phyloP scores from a whole-genome alignment of 75 land plant species.

The Picea glauca region DNA sequence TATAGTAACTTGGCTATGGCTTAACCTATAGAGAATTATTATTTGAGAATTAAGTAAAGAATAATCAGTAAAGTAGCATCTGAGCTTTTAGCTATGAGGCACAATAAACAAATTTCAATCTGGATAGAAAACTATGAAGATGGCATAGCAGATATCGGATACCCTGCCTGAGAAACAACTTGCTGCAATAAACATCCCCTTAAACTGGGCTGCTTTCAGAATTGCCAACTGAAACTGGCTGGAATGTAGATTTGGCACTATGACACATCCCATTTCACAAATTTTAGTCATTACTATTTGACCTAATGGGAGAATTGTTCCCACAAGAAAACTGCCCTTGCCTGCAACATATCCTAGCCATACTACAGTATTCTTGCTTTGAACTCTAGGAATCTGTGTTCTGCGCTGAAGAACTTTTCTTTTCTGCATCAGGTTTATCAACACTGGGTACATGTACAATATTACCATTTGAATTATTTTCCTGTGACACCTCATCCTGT shows the following conservation, averaged over 20 bases:
- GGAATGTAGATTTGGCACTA: background rate
- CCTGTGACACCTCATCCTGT: slow-evolving; percentile 16
- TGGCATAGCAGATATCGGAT: background rate
- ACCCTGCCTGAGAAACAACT: slow-evolving; percentile 9
- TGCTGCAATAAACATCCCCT: background rate
- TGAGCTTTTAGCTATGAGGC: background rate
- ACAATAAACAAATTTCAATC: slow-evolving; percentile 8
- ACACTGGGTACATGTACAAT: background rate
- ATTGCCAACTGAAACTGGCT: background rate
- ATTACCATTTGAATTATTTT: background rate
- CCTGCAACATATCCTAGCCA: slow-evolving; percentile 1
- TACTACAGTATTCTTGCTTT: background rate
- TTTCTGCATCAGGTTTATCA: background rate
- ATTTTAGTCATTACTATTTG: background rate
- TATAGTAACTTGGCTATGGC: background rate
- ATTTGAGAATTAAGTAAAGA: slow-evolving; percentile 2
- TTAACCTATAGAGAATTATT: slow-evolving; percentile 8
- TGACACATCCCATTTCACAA: background rate
- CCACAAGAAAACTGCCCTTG: slow-evolving; percentile 4
- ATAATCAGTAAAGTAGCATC: slow-evolving; percentile 7
- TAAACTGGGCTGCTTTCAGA: background rate
- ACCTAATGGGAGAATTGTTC: background rate
- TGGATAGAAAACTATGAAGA: background rate
- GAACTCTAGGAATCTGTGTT: background rate
- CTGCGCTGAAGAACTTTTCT: background rate